A percentile compares a stretch with the other conserved stretches of the same genome.
phyloP scores from a whole-genome alignment of 768 basidiomycete genomes.

The Chalciporus sphaerocephalus region DNA sequence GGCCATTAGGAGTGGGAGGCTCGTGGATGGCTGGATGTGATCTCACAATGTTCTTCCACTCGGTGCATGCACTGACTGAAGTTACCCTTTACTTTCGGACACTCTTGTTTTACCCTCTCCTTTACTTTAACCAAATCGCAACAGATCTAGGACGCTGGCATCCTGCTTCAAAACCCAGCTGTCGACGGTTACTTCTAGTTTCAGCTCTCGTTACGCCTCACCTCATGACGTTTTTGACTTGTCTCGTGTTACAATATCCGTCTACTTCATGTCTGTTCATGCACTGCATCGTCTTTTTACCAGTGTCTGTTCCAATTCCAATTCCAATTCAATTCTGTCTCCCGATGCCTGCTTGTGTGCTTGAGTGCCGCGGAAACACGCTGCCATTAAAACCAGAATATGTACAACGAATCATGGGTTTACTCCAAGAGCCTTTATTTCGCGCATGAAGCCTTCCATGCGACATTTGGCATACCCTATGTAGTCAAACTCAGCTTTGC shows the following conservation, averaged over 20 bases:
- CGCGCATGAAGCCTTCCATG: slow-evolving; percentile 58
- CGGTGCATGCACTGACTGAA: slow-evolving; percentile 17
- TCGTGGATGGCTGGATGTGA: slow-evolving; percentile 49
- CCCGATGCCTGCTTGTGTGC: slow-evolving; percentile 13
- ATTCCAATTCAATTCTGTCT: slow-evolving; percentile 35
- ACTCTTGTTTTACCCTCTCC: slow-evolving; percentile 22
- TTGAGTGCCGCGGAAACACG: not conserved
- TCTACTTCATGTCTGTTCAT: slow-evolving; percentile 37
- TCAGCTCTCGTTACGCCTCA: slow-evolving; percentile 21
- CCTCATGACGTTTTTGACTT: slow-evolving; percentile 35
- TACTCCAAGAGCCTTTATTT: slow-evolving; percentile 45
- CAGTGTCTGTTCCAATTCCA: slow-evolving; percentile 48
- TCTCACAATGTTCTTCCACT: slow-evolving; percentile 2
- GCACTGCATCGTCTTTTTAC: slow-evolving; percentile 23
- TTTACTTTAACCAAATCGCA: slow-evolving; percentile 5
- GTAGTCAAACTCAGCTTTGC: slow-evolving; percentile 84
- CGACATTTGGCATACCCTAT: slow-evolving; percentile 72
- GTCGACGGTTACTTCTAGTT: slow-evolving; percentile 17
- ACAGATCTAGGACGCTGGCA: slow-evolving; percentile 5
- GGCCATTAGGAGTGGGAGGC: slow-evolving; percentile 45
- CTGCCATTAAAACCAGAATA: not conserved
- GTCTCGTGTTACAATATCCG: slow-evolving; percentile 36
- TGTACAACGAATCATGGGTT: slow-evolving; percentile 6
- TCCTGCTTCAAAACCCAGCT: slow-evolving; percentile 7
- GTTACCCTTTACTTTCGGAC: slow-evolving; percentile 43